These are phyloP conservation scores for Alternaria incomplexa DNA, from an alignment of 2,329 filamentous ascomycete species.

Conservation along the genomic window DNA sequence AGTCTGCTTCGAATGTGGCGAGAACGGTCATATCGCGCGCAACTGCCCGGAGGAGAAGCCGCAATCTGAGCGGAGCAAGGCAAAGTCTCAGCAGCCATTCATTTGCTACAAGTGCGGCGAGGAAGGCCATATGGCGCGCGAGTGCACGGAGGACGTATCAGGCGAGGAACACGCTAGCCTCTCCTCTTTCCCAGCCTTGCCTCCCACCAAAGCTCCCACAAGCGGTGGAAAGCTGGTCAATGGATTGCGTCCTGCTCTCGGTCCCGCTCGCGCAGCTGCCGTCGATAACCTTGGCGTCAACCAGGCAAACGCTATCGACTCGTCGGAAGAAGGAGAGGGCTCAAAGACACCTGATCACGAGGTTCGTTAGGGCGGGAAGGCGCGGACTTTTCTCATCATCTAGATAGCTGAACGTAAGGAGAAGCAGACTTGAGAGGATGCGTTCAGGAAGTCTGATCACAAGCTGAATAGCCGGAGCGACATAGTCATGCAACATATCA, in stretches of 20 bases:
- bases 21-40: slow-evolving; percentile 4
- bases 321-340: slow-evolving; percentile 17
- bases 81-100: neutral
- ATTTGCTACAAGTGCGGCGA: slow-evolving; percentile 20
- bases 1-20: slow-evolving; percentile 7
- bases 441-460: neutral
- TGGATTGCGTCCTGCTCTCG: neutral
- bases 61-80: neutral
- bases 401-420: neutral
- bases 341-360: slow-evolving; percentile 22
- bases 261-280: neutral
- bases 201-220: neutral
- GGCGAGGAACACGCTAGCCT: neutral
- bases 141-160: neutral
- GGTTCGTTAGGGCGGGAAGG: slow-evolving; percentile 18
- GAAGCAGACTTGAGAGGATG: neutral
- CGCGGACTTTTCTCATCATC: slow-evolving; percentile 17
- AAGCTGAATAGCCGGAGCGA: neutral
- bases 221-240: neutral
- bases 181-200: neutral
- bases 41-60: slow-evolving; percentile 4
- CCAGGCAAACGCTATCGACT: neutral
- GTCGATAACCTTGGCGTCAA: slow-evolving; percentile 6
- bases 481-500: neutral
- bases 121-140: slow-evolving; percentile 15